Conservation (phyloP, 306 rosid species). For the Vicia sativa region DNA sequence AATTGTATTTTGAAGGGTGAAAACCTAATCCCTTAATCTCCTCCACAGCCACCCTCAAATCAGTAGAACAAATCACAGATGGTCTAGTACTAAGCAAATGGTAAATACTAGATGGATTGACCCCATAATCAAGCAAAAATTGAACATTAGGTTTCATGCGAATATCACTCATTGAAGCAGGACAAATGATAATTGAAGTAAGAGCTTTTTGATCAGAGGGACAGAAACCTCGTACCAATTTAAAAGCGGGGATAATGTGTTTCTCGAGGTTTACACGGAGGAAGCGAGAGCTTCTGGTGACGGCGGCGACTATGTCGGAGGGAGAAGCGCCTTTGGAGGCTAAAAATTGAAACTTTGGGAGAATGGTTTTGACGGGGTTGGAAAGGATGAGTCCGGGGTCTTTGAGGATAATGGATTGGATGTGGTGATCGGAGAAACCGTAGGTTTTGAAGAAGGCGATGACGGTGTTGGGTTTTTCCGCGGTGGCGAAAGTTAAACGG, state of each 20-base stretch:
- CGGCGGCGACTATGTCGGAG: background rate
- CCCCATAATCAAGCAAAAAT: slow-evolving; percentile 21
- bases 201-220: slow-evolving; percentile 29
- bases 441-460: slow-evolving; percentile 11
- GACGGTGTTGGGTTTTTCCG: slow-evolving; percentile 38
- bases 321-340: slow-evolving; percentile 34
- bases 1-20: slow-evolving; percentile 23
- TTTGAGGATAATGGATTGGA: background rate
- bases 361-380: slow-evolving; percentile 7
- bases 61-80: background rate
- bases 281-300: background rate
- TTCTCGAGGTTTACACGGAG: background rate
- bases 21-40: slow-evolving; percentile 57
- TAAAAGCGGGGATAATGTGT: slow-evolving; percentile 14
- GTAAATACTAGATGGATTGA: background rate
- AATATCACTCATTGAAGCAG: background rate
- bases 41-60: slow-evolving; percentile 20
- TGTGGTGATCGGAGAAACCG: background rate
- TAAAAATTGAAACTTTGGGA: slow-evolving; percentile 36
- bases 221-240: slow-evolving; percentile 5
- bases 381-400: background rate
- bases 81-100: background rate
- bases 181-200: background rate
- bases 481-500: slow-evolving; percentile 18
- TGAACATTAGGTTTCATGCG: slow-evolving; percentile 4